Evolutionary conservation across 2,329 filamentous ascomycete species (phyloP).

Genomic region (Cladosporium oxysporum): DNA sequence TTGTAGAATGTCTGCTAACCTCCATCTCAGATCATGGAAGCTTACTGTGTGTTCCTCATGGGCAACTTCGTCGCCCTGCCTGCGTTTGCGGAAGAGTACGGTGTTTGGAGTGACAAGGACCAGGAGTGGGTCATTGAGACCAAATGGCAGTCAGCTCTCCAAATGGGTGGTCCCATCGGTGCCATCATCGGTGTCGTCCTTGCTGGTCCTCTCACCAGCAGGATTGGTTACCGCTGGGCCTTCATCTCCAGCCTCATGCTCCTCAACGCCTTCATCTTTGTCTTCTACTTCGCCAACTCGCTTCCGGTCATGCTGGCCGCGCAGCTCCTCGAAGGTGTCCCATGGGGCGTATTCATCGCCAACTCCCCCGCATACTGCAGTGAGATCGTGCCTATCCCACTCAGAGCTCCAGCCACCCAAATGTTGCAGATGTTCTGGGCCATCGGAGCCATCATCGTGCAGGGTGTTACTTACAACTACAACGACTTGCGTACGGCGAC

Average conservation of each 20-base stretch:
- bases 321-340: constrained; percentile 63
- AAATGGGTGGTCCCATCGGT: constrained; percentile 57
- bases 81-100: constrained; percentile 51
- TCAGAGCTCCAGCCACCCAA: constrained; percentile 60
- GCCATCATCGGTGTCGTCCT: constrained; percentile 62
- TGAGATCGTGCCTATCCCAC: constrained; percentile 61
- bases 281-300: constrained; percentile 58
- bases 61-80: constrained; percentile 59
- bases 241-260: constrained; percentile 58
- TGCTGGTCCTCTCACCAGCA: constrained; percentile 61
- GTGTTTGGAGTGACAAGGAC: constrained; percentile 37
- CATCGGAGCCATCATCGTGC: constrained; percentile 63
- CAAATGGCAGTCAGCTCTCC: constrained; percentile 61
- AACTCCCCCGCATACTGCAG: constrained; percentile 62
- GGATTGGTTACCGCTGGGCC: constrained; percentile 61
- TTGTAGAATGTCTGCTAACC: constrained; percentile 25
- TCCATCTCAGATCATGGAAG: constrained; percentile 60
- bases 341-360: constrained; percentile 68
- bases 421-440: constrained; percentile 69
- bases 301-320: constrained; percentile 51
- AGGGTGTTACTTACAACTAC: constrained; percentile 58
- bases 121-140: constrained; percentile 46
- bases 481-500: constrained; percentile 37
- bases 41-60: constrained; percentile 64
- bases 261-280: constrained; percentile 61